Evolutionary conservation across 2,329 filamentous ascomycete species (phyloP).

Genomic region (Ophiostoma pallidulum): DNA sequence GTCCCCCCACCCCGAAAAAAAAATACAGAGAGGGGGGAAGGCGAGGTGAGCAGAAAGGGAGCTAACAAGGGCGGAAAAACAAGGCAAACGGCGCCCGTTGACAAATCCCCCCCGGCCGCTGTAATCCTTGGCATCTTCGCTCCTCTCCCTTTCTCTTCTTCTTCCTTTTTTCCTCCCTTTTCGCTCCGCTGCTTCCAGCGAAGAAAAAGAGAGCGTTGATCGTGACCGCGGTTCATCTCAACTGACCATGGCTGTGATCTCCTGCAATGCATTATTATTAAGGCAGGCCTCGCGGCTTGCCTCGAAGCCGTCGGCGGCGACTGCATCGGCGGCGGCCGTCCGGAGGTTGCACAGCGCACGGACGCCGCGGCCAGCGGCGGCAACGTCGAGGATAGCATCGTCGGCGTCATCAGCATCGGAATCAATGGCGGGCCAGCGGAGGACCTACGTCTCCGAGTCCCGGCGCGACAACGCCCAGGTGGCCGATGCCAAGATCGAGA

Average conservation of each 20-base stretch:
- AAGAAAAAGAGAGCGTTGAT: too few species aligned
- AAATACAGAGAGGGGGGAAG: too few species aligned
- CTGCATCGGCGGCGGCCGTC: conserved; percentile 27
- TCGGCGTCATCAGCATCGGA: conserved; percentile 12
- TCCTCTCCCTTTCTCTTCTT: not conserved
- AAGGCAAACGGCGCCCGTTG: conserved; percentile 3
- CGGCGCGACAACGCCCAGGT: conserved; percentile 74
- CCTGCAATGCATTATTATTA: conserved; percentile 10
- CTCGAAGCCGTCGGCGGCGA: conserved; percentile 26
- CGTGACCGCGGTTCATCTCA: too few species aligned
- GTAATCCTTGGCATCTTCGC: not conserved
- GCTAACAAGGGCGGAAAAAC: not conserved
- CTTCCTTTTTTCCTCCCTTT: conserved; percentile 1
- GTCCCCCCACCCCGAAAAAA: not conserved
- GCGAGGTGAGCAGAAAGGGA: conserved; percentile 1
- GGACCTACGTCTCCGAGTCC: conserved; percentile 76
- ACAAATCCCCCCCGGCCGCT: conserved; percentile 7
- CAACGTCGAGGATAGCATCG: not conserved
- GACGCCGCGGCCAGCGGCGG: conserved; percentile 25
- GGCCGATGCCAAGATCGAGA: conserved; percentile 66
- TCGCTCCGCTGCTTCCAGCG: not conserved
- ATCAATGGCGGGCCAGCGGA: conserved; percentile 19
- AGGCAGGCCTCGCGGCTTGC: conserved; percentile 62
- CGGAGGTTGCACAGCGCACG: conserved; percentile 24
- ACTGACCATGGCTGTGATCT: conserved; percentile 10